Evolutionary conservation across 2,329 filamentous ascomycete genomes (phyloP), one percentile per base, ranked within the genome.

Genomic region (Hirsutella rhossiliensis): DNA sequence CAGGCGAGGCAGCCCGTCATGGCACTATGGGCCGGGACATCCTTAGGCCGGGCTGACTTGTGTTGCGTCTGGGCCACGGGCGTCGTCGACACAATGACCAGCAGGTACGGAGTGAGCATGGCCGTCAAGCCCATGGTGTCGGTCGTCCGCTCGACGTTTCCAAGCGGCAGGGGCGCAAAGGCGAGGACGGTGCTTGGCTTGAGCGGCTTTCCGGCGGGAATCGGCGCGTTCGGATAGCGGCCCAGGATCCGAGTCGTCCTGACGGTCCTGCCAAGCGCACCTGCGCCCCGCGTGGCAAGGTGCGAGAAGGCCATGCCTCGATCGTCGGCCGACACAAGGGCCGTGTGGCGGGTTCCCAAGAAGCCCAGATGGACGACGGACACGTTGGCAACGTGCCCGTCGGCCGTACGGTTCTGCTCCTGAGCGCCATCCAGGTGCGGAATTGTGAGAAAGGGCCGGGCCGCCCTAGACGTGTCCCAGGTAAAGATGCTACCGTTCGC

Each of bases 271-370:
- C 84, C 88, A 19, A 98, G 74, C 20, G 88, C 76, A 4, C 92
- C 92, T 32, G 94, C 82, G 2, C 92, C 94, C 54, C 94, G 76
- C 11, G 87, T 94, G 11, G 92, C 94, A 11, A 98, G 75, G 63
- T 98, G 94, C 3, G 92, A 96, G 61, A 98, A 98, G 1, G 92
- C 90, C 94, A 98, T 98, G 18, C 94, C 92, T 41, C 79, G 79
- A 55, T 94, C 86, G 62, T 98, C 89, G 3, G 92, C 92, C 4
- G 92, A 98, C 11, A 97, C 89, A 5, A 98, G 71, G 4, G 94
- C 92, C 13, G 92, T 98, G 55, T 92, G 89, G 47, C 94, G 76
- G 3, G 87, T 96, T 8, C 90, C 92, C 6, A 98, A 71, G 58
- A 98, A 98, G 0, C 90, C 92, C n/a, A 98, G 65, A 62, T 98